Conservation (phyloP, 176 grass and related monocot species). For the Lolium perenne region DNA sequence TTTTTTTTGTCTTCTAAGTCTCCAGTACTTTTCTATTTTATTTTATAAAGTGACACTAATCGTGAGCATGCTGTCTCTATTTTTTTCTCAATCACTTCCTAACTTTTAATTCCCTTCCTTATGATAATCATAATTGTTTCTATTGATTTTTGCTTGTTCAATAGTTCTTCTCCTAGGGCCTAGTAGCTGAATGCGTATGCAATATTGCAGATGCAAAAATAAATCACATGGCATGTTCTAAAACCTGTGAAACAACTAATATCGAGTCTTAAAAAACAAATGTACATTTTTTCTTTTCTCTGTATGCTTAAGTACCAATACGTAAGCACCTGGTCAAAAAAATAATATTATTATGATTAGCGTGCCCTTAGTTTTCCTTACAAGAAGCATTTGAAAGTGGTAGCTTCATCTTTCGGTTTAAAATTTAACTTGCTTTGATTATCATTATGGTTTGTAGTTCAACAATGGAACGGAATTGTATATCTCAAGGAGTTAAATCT, state of each 20-base stretch:
- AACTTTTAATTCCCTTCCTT: background rate
- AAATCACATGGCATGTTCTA: background rate
- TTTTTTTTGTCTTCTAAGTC: slow-evolving; percentile 26
- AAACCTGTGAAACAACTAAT: background rate
- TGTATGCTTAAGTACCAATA: background rate
- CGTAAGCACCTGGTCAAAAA: too few relatives aligned
- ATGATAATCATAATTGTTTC: background rate
- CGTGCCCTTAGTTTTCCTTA: background rate
- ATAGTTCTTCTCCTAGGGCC: background rate
- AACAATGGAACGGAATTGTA: background rate
- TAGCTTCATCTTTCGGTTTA: background rate
- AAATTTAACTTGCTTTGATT: background rate
- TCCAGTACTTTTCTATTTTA: slow-evolving; percentile 2
- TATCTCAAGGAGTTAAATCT: background rate
- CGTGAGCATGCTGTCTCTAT: background rate
- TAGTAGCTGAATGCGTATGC: background rate
- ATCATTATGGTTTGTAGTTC: background rate
- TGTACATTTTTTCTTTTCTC: background rate
- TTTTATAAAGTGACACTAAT: background rate
- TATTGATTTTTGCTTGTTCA: slow-evolving; percentile 7
- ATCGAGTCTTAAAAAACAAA: background rate
- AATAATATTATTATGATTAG: background rate
- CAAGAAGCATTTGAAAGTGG: background rate
- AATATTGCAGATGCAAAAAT: background rate
- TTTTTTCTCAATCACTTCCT: slow-evolving; percentile 10